Percentiles rank a stretch among this genome's conserved stretches.
Conservation (phyloP, 495 filamentous ascomycete genomes). For the Aspergillus kassunensis region DNA sequence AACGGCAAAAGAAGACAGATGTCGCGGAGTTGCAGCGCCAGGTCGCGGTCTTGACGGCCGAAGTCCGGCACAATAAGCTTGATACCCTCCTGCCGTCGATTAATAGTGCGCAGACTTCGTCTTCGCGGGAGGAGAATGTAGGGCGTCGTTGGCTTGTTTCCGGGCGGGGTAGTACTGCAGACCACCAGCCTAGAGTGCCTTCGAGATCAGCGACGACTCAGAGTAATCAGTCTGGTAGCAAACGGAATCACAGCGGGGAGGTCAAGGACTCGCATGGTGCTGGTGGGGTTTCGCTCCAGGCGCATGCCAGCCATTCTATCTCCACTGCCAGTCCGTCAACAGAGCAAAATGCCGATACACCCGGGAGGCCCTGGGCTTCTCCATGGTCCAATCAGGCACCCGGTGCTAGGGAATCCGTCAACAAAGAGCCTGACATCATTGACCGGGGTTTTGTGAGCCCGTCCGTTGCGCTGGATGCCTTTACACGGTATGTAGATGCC, state of each 20-base stretch:
- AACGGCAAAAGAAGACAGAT: conserved; percentile 91
- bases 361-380: conserved; percentile 10
- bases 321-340: conserved; percentile 26
- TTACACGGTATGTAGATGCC: conserved; percentile 61
- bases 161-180: conserved; percentile 11
- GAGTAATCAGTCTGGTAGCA: conserved; percentile 13
- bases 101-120: not conserved
- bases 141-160: conserved; percentile 17
- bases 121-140: conserved; percentile 10
- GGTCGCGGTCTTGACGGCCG: conserved; percentile 82
- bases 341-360: conserved; percentile 17
- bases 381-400: conserved; percentile 6
- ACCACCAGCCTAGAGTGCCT: not conserved
- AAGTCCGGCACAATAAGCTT: conserved; percentile 41
- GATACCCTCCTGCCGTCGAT: conserved; percentile 10
- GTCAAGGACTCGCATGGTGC: conserved; percentile 14
- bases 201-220: conserved; percentile 3
- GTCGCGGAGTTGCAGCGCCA: conserved; percentile 93
- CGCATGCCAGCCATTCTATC: conserved; percentile 18
- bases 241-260: conserved; percentile 25
- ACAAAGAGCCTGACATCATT: conserved; percentile 58
- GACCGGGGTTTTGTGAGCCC: conserved; percentile 64
- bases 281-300: conserved; percentile 15
- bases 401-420: conserved; percentile 7
- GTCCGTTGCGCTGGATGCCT: conserved; percentile 59